Evolutionary conservation across 225 moss, liverwort and hornwort genomes (phyloP).

Genomic region (Sphagnum tenellum): DNA sequence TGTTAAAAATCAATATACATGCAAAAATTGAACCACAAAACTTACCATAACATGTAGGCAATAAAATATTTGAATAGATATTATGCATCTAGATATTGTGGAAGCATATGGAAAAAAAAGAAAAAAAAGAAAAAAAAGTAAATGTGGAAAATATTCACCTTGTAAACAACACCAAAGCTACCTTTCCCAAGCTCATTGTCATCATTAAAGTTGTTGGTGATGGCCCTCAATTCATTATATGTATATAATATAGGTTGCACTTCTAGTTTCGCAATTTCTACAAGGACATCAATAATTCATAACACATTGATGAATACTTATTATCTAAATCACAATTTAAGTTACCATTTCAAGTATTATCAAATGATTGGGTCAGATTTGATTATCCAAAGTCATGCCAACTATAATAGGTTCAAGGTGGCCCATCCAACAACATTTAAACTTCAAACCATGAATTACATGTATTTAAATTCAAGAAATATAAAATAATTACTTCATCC

Average conservation of each 20-base stretch:
- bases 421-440: not conserved
- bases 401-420: no score
- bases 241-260: slow-evolving; percentile 39
- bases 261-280: slow-evolving; percentile 35
- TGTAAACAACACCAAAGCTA: slow-evolving; percentile 36
- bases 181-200: slow-evolving; percentile 39
- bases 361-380: not conserved
- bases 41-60: no score
- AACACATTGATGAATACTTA: not conserved
- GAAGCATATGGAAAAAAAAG: not conserved
- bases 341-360: not conserved
- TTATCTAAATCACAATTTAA: not conserved
- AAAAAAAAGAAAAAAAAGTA: no score
- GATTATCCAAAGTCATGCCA: no score
- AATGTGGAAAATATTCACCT: slow-evolving; percentile 7
- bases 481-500: no score
- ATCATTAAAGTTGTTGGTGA: slow-evolving; percentile 27
- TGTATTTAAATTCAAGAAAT: no score
- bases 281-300: not conserved
- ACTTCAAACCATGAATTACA: no score
- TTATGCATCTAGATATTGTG: no score
- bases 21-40: not conserved
- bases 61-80: no score
- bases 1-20: not conserved
- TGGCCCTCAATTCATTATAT: slow-evolving; percentile 14